These are phyloP conservation scores for Fraxinus latifolia DNA, from an alignment of 305 asterid species.

Conservation along the genomic window DNA sequence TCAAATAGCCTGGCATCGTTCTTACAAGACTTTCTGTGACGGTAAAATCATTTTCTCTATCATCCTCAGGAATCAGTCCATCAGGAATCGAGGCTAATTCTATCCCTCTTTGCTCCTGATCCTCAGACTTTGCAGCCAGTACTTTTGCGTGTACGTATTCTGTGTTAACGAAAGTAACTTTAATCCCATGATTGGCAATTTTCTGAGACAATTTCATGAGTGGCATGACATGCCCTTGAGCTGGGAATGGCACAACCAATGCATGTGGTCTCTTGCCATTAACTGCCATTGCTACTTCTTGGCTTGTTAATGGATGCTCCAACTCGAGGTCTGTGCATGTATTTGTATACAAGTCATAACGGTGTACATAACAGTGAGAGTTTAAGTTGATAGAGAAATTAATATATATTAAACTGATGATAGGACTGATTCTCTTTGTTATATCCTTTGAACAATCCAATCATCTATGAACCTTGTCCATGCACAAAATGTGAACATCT, in stretches of 20 bases:
- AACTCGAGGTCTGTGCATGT: not conserved
- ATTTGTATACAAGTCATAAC: not conserved
- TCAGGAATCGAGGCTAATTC: constrained; percentile 37
- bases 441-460: not conserved
- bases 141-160: constrained; percentile 36
- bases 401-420: not conserved
- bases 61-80: constrained; percentile 22
- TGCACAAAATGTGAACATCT: not conserved
- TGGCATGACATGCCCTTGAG: constrained; percentile 59
- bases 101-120: constrained; percentile 1
- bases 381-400: not conserved
- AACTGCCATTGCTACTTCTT: not conserved
- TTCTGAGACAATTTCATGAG: constrained; percentile 35
- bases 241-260: constrained; percentile 47
- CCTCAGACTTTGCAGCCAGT: constrained; percentile 3
- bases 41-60: constrained; percentile 19
- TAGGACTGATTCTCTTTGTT: not conserved
- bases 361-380: not conserved
- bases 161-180: constrained; percentile 53
- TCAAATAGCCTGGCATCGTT: constrained; percentile 33
- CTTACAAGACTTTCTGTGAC: constrained; percentile 18
- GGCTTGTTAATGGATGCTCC: not conserved
- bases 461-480: not conserved
- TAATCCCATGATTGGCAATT: constrained; percentile 40
- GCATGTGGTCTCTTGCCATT: constrained; percentile 35